phyloP scores from a whole-genome alignment of 805 yeast genomes.

The Starmerella khaoyaiensis region DNA sequence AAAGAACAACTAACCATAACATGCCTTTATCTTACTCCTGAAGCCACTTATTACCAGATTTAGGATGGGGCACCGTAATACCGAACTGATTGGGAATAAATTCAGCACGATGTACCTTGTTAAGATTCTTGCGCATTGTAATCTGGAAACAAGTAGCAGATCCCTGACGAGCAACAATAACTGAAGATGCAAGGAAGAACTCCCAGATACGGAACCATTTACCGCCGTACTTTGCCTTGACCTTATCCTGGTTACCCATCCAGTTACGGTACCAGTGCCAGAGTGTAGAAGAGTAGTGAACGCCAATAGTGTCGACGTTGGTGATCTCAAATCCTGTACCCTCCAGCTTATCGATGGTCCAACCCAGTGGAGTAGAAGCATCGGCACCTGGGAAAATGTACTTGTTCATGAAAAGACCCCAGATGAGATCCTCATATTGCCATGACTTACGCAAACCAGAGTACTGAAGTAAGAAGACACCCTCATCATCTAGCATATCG shows the following conservation, averaged over 20 bases:
- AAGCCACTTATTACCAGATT: slow-evolving; percentile 26
- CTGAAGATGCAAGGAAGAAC: slow-evolving; percentile 69
- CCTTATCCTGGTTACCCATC: slow-evolving; percentile 69
- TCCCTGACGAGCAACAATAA: slow-evolving; percentile 83
- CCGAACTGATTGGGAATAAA: slow-evolving; percentile 72
- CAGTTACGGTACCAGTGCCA: slow-evolving; percentile 95
- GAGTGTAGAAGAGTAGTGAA: slow-evolving; percentile 78
- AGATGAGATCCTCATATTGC: slow-evolving; percentile 87
- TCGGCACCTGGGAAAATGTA: slow-evolving; percentile 96
- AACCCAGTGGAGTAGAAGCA: slow-evolving; percentile 86
- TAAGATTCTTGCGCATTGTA: slow-evolving; percentile 77
- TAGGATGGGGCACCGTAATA: slow-evolving; percentile 34
- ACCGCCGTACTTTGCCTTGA: slow-evolving; percentile 64
- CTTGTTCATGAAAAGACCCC: slow-evolving; percentile 95
- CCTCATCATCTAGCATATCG: slow-evolving; percentile 84
- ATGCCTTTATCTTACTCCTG: slow-evolving; percentile 19
- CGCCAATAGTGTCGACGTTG: slow-evolving; percentile 77
- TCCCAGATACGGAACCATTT: slow-evolving; percentile 94
- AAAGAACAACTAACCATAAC: too few relatives aligned
- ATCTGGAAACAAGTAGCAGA: slow-evolving; percentile 87
- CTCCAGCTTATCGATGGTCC: slow-evolving; percentile 64
- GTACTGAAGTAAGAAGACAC: slow-evolving; percentile 72
- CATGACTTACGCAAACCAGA: slow-evolving; percentile 84
- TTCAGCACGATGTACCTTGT: slow-evolving; percentile 70
- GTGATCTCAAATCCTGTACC: slow-evolving; percentile 78